Percentiles rank a stretch among this genome's conserved stretches.
These are phyloP conservation scores for Amanita pseudoporphyria DNA, from an alignment of 768 basidiomycete genomes.

Conservation along the genomic window DNA sequence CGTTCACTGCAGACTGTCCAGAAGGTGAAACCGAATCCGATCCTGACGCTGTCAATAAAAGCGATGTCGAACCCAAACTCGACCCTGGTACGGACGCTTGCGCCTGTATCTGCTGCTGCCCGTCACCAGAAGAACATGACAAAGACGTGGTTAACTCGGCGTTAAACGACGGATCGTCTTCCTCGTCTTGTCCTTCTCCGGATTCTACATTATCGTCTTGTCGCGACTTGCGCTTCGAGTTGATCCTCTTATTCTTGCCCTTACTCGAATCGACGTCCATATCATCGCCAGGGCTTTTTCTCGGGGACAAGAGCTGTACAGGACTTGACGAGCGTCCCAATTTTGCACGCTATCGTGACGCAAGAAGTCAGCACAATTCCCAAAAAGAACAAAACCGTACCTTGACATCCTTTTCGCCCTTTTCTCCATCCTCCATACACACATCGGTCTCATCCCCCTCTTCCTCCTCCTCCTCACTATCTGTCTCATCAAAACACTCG, in stretches of 20 bases:
- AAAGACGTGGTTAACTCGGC: slow-evolving; percentile 23
- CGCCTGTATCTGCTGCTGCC: not conserved
- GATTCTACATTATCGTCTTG: not conserved
- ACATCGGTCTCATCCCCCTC: slow-evolving; percentile 13
- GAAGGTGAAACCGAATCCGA: not conserved
- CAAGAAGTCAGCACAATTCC: not conserved
- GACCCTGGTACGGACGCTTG: not conserved
- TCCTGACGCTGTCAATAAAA: not conserved
- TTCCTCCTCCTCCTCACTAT: slow-evolving; percentile 10
- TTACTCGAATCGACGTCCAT: too few relatives aligned
- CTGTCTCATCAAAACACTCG: slow-evolving; percentile 12
- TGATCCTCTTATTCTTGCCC: too few relatives aligned
- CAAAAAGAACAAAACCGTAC: too few relatives aligned
- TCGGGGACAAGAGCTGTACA: too few relatives aligned
- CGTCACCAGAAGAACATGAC: slow-evolving; percentile 10
- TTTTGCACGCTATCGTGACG: not conserved
- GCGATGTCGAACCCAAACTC: too few relatives aligned
- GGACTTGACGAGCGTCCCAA: not conserved
- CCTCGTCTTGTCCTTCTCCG: not conserved
- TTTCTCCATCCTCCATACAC: slow-evolving; percentile 7
- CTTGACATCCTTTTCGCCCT: not conserved
- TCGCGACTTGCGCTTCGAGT: not conserved
- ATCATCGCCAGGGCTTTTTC: too few relatives aligned
- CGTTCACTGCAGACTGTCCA: not conserved
- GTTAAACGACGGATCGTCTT: slow-evolving; percentile 26